Conservation (phyloP, 139 green algal genomes). For the Yamagishiella unicocca region DNA sequence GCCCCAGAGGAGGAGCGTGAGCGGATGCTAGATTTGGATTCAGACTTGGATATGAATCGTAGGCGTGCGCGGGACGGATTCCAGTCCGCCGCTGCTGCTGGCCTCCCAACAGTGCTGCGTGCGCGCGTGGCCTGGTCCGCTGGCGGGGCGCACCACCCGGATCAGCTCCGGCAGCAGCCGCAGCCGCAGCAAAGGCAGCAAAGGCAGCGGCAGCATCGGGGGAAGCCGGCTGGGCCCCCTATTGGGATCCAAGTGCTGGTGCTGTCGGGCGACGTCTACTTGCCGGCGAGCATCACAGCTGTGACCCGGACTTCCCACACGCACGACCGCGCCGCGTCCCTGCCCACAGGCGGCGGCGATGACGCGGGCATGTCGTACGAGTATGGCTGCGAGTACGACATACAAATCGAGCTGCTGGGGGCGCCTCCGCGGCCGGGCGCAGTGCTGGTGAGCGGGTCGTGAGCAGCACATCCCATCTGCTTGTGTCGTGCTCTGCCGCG, state of each 20-base stretch:
- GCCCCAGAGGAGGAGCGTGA: too few species aligned
- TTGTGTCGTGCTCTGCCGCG: too few species aligned
- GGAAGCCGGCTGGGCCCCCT: background rate
- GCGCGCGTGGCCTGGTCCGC: too few species aligned
- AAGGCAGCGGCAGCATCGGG: background rate
- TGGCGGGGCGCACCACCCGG: too few species aligned
- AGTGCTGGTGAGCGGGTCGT: background rate
- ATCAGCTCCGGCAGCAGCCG: conserved; percentile 6
- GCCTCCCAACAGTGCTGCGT: too few species aligned
- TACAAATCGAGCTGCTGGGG: background rate
- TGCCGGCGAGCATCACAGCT: background rate
- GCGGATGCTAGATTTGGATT: too few species aligned
- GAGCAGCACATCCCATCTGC: background rate
- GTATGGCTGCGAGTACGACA: background rate
- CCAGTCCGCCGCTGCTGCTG: too few species aligned
- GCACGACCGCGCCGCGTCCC: too few species aligned
- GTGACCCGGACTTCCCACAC: too few species aligned
- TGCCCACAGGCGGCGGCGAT: background rate
- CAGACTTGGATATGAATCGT: too few species aligned
- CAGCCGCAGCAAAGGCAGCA: conserved; percentile 17
- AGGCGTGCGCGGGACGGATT: too few species aligned
- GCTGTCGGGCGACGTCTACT: background rate
- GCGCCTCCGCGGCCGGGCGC: background rate
- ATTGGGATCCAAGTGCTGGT: background rate
- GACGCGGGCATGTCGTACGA: background rate